Evolutionary conservation across 768 basidiomycete species (phyloP).

Genomic region (Auricularia auricula-judae): DNA sequence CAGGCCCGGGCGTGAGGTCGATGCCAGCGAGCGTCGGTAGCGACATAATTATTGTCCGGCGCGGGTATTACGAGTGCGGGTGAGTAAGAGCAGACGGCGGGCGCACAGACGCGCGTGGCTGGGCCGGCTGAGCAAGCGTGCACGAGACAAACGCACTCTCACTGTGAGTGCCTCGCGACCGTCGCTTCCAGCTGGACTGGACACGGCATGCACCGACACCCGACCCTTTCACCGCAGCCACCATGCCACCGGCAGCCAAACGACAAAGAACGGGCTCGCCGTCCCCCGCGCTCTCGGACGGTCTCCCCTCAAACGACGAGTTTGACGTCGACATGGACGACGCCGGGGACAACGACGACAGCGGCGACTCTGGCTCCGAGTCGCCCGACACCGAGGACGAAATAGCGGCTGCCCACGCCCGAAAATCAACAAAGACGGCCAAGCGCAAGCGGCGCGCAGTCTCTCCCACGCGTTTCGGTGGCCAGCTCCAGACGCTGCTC

Average conservation of each 20-base stretch:
- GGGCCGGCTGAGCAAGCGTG: background rate
- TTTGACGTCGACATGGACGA: slow-evolving; percentile 11
- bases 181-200: background rate
- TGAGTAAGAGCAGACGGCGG: background rate
- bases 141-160: background rate
- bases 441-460: slow-evolving; percentile 81
- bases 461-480: slow-evolving; percentile 60
- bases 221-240: background rate
- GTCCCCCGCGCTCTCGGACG: background rate
- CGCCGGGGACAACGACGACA: slow-evolving; percentile 18
- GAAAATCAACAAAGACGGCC: slow-evolving; percentile 67
- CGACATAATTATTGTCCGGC: background rate
- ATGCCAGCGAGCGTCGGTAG: slow-evolving; percentile 21
- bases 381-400: slow-evolving; percentile 51
- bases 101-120: background rate
- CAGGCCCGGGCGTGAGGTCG: slow-evolving; percentile 64
- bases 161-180: background rate
- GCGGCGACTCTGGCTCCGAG: slow-evolving; percentile 14
- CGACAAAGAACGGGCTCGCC: slow-evolving; percentile 29
- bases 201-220: background rate
- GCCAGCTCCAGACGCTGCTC: slow-evolving; percentile 60
- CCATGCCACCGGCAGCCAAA: slow-evolving; percentile 42
- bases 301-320: slow-evolving; percentile 10
- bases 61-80: background rate
- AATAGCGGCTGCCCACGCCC: slow-evolving; percentile 38